Evolutionary conservation across 1,284 basidiomycete species (phyloP).

Genomic region (Sphaerobolus stellatus): DNA sequence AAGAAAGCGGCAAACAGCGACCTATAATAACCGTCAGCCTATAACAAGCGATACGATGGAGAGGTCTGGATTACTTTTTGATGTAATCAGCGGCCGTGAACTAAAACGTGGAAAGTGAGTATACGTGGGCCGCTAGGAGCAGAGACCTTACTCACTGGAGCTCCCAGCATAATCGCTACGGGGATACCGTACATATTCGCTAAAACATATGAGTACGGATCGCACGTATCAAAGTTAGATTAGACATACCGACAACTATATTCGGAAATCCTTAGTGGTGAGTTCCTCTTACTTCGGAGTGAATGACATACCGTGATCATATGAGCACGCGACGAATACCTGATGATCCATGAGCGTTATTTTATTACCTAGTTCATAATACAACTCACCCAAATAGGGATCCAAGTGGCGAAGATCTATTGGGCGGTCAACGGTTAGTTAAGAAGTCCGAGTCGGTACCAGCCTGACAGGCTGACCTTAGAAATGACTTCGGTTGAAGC

Average conservation of each 20-base stretch:
- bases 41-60: too few relatives aligned
- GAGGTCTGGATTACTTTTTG: conserved; percentile 61
- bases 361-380: not conserved
- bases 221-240: not conserved
- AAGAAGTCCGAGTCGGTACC: not conserved
- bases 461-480: conserved; percentile 44
- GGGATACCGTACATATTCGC: conserved; percentile 78
- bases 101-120: conserved; percentile 30
- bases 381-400: conserved; percentile 67
- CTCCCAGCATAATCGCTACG: conserved; percentile 70
- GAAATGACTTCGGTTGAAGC: conserved; percentile 70
- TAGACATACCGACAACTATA: conserved; percentile 21
- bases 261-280: not conserved
- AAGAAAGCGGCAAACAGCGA: conserved; percentile 67
- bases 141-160: conserved; percentile 44
- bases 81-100: conserved; percentile 62
- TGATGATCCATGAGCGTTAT: conserved; percentile 21
- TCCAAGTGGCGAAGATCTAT: conserved; percentile 66
- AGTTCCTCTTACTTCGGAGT: not conserved
- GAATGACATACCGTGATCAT: conserved; percentile 60
- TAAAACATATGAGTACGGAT: conserved; percentile 17
- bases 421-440: too few relatives aligned
- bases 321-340: conserved; percentile 72
- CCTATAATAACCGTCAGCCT: conserved; percentile 30
- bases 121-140: not conserved